Conservation (phyloP, 208 protist species). For the Borovskyia barvae region DNA sequence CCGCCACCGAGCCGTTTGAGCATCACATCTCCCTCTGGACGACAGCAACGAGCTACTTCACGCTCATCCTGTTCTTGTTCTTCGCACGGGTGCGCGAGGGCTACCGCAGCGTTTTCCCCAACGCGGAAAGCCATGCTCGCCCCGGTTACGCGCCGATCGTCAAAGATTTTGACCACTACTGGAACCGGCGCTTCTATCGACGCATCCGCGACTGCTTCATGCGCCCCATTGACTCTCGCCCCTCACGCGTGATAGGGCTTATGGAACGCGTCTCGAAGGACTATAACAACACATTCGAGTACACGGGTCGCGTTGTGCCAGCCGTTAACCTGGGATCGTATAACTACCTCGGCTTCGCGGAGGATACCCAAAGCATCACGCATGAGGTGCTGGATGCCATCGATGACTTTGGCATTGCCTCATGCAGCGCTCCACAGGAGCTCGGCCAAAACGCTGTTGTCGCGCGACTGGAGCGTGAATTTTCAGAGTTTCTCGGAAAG, state of each 20-base stretch:
- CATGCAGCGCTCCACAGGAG: slow-evolving; percentile 66
- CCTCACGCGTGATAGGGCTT: slow-evolving; percentile 92
- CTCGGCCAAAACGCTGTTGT: slow-evolving; percentile 58
- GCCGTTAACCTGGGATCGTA: slow-evolving; percentile 97
- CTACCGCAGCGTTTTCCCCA: slow-evolving; percentile 53
- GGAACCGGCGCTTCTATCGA: slow-evolving; percentile 91
- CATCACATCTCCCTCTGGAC: slow-evolving; percentile 39
- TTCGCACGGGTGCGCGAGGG: slow-evolving; percentile 56
- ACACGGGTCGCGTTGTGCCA: slow-evolving; percentile 77
- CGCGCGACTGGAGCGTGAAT: slow-evolving; percentile 84
- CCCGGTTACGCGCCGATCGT: slow-evolving; percentile 95
- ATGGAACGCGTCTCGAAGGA: slow-evolving; percentile 90
- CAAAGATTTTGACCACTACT: slow-evolving; percentile 94
- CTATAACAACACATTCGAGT: slow-evolving; percentile 81
- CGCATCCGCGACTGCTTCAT: slow-evolving; percentile 91
- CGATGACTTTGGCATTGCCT: slow-evolving; percentile 74
- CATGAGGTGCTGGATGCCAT: slow-evolving; percentile 79
- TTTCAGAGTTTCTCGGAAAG: slow-evolving; percentile 93
- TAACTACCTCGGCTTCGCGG: slow-evolving; percentile 99
- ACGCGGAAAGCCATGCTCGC: slow-evolving; percentile 17
- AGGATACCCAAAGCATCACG: slow-evolving; percentile 85
- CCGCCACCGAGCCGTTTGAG: slow-evolving; percentile 25
- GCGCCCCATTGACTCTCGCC: slow-evolving; percentile 90
- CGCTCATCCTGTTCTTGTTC: slow-evolving; percentile 48
- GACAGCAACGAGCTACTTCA: slow-evolving; percentile 54